Evolutionary conservation across 257 asterid genomes (phyloP), one percentile per base, ranked within the genome.

Genomic region (Verbena officinalis): DNA sequence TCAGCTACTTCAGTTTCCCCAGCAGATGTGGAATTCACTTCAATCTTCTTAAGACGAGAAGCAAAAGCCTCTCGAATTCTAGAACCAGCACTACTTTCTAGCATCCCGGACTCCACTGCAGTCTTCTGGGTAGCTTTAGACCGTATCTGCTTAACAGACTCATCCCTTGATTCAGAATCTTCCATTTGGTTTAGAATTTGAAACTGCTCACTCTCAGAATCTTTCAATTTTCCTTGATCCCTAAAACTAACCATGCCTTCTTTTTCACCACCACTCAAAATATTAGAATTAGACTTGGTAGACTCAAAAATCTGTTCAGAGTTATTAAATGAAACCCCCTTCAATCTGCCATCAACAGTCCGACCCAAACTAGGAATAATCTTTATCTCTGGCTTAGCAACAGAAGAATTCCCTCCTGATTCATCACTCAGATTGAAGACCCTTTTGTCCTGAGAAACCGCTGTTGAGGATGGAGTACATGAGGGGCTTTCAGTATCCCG

Each of bases 401-500:
- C 50, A 16, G 62, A 62, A 62, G 83, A 86, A 76, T 68, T 60
- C 55, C 63, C 67, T 3, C 63, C 45, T 3, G 60, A 39, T 14
- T 66, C 76, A 24, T 79, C 75, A 43, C 65, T 69, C 48, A 44
- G 66, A 72, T 52, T 55, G 40, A 46, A 64, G 68, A 53, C 64
- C 23, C 62, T 76, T 69, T 55, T 78, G 34, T 77, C 87, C 66
- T 77, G 86, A 42, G 80, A 76, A 68, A 50, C 78, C 53, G 64
- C 69, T 39, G 73, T 53, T 12, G 87, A 75, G 67, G 91, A 64
- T 8, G 86, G 83, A 53, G 88, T 77, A 73, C 81, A 77, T 19
- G 67, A 75, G 50, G 89, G 82, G 62, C 83, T 84, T 64, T 86
- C 95, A 5, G 19, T 39, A 55, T 91, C 96, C 77, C 78, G 86